These are phyloP conservation scores for Talaromyces adpressus DNA, from an alignment of 495 filamentous ascomycete species.

Conservation along the genomic window DNA sequence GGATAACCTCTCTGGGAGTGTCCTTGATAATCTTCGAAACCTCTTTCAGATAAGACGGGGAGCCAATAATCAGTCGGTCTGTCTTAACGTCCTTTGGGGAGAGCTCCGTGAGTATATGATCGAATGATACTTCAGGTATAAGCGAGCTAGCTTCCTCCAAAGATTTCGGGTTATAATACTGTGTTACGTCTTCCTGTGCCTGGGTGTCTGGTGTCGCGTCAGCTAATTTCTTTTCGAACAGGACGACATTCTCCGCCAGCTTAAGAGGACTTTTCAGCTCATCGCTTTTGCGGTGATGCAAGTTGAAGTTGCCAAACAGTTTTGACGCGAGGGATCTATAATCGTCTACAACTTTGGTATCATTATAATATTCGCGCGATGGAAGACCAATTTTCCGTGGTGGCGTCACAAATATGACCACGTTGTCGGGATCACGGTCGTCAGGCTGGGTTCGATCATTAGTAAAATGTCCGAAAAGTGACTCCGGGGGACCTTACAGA, in stretches of 20 bases:
- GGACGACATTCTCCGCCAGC: constrained; percentile 40
- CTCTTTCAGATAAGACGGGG: constrained; percentile 47
- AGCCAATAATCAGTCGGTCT: constrained; percentile 49
- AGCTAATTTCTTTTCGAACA: constrained; percentile 56
- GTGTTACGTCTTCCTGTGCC: constrained; percentile 50
- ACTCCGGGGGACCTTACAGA: constrained; percentile 30
- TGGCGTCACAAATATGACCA: constrained; percentile 48
- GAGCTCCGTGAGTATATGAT: constrained; percentile 44
- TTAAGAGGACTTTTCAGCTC: constrained; percentile 6
- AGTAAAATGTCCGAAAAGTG: neutral
- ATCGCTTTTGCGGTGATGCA: no score
- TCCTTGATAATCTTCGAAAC: constrained; percentile 40
- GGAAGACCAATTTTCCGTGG: constrained; percentile 51
- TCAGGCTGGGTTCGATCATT: constrained; percentile 30
- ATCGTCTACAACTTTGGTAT: constrained; percentile 42
- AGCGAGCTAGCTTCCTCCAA: constrained; percentile 44
- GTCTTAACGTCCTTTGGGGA: constrained; percentile 43
- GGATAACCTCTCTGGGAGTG: constrained; percentile 40
- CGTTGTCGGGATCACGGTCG: constrained; percentile 59
- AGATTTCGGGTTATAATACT: constrained; percentile 52
- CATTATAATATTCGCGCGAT: constrained; percentile 58
- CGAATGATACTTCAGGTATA: constrained; percentile 48
- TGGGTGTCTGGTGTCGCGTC: constrained; percentile 50
- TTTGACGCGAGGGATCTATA: constrained; percentile 45
- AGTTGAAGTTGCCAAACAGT: constrained; percentile 22